Base-by-base conservation (phyloP, 148 eudicot genomes). In the Tetragonia tetragonoides region DNA sequence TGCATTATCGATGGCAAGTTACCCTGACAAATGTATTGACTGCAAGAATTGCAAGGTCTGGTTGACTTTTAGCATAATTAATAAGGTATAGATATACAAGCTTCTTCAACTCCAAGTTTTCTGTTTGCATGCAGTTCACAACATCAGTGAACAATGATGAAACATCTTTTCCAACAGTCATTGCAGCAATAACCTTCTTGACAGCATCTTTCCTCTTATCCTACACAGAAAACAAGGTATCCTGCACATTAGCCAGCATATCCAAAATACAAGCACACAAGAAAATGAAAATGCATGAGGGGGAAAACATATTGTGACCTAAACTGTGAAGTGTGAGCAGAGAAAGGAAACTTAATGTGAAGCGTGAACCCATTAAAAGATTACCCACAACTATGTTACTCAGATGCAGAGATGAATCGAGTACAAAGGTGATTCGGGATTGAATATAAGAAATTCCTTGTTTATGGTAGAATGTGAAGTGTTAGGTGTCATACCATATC, bases 121-220 rank as follows among this genome's bases (percentile, higher is more conserved):
- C 99, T 5, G 99, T 96, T 84, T 96, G 99, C 98, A 93, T 93
- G 83, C 99, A 96, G 79, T 93, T 96, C 79, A 96, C 97, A 83
- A 96, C 99, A 84, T 96, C 98, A 44, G 98, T 95, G 83, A 96
- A 96, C 79, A 96, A 86, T 42, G 99, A 96, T 42, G 98, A 96
- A 28, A 96, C 99, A 75, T 96, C 99, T 82, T 96, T 96, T 74
- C 98, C 99, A 75, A 96, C 99, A 44, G 99, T 96, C 99, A 95
- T 96, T 16, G 99, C 99, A 75, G 98, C 99, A 88, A 93, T 96
- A 78, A 96, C 99, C 86, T 96, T 93, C 84, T 96, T 96, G 24
- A 96, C 99, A 10, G 98, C 99, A 96, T 96, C 99, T 86, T 95
- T 95, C 77, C 99, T 86, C 87, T 96, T 96, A 81, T 96, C 99